A percentile compares a stretch with the other conserved stretches of the same genome.
phyloP scores from a whole-genome alignment of 371 early-diverging fungal genomes.

The Mucor indicus region DNA sequence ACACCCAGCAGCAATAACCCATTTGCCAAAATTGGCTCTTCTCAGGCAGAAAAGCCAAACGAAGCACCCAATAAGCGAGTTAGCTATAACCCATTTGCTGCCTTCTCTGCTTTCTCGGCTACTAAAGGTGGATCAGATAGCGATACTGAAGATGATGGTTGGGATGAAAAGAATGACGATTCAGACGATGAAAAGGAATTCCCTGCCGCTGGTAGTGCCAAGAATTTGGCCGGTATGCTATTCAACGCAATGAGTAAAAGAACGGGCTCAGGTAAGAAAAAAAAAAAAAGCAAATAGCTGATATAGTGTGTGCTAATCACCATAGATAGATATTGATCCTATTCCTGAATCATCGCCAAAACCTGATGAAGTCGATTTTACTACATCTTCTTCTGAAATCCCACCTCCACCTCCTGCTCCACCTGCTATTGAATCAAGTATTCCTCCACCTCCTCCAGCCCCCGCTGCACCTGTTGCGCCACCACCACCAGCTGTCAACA shows the following conservation, averaged over 20 bases:
- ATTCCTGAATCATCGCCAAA: constrained; percentile 17
- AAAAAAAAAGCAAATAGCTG: no score
- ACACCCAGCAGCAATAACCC: constrained; percentile 42
- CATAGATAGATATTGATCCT: constrained; percentile 2
- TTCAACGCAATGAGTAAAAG: constrained; percentile 40
- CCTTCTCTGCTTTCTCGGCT: constrained; percentile 46
- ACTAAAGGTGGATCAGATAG: constrained; percentile 29
- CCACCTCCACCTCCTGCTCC: constrained; percentile 23
- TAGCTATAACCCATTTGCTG: constrained; percentile 53
- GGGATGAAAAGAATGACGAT: constrained; percentile 36
- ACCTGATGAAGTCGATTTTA: constrained; percentile 5
- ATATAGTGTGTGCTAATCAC: no score
- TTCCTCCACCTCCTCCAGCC: constrained; percentile 16
- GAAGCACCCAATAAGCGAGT: constrained; percentile 35
- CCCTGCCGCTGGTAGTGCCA: constrained; percentile 52
- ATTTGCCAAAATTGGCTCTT: constrained; percentile 37
- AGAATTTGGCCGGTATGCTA: constrained; percentile 41
- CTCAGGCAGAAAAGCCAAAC: constrained; percentile 25
- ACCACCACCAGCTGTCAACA: constrained; percentile 16
- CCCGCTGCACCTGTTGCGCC: constrained; percentile 9
- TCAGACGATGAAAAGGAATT: constrained; percentile 45
- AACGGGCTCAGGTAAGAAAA: constrained; percentile 13
- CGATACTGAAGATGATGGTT: constrained; percentile 40
- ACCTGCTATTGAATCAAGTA: neutral
- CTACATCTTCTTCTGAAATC: constrained; percentile 4